A percentile compares a stretch with the other conserved stretches of the same genome.
Conservation (phyloP, 331 rosid species). For the Acacia pycnantha region DNA sequence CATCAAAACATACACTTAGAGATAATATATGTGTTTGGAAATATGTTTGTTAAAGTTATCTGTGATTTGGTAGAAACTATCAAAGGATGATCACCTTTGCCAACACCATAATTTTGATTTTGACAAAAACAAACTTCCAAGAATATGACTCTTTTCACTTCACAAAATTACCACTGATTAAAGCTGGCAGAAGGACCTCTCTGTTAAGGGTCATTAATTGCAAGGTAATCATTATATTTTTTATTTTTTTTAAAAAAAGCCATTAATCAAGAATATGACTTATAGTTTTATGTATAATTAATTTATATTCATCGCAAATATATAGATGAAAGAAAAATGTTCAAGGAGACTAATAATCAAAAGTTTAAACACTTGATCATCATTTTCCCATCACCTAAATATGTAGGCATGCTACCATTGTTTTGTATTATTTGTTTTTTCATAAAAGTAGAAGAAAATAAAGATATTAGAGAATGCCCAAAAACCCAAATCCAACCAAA, state of each 20-base stretch:
- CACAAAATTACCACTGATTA: not conserved
- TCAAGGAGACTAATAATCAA: conserved; percentile 21
- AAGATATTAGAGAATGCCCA: not conserved
- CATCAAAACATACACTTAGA: no score
- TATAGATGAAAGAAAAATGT: conserved; percentile 27
- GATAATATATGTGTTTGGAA: not conserved
- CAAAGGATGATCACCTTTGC: not conserved
- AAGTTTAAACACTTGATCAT: conserved; percentile 13
- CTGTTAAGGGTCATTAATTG: not conserved
- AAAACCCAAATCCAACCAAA: conserved; percentile 22
- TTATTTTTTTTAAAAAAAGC: no score
- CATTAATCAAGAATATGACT: not conserved
- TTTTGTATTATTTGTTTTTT: not conserved
- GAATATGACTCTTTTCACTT: not conserved
- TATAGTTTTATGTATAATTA: not conserved
- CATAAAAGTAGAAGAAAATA: not conserved
- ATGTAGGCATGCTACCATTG: not conserved
- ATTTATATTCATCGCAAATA: not conserved
- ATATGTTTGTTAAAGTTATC: not conserved
- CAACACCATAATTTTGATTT: not conserved
- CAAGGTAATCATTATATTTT: not conserved
- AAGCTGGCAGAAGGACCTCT: not conserved
- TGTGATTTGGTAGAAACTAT: not conserved
- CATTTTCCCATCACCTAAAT: conserved; percentile 24
- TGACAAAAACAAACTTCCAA: not conserved